Evolutionary conservation across 202 grass and related monocot genomes (phyloP), one percentile per base, ranked within the genome.

Genomic region (Schoenoplectus tabernaemontani): DNA sequence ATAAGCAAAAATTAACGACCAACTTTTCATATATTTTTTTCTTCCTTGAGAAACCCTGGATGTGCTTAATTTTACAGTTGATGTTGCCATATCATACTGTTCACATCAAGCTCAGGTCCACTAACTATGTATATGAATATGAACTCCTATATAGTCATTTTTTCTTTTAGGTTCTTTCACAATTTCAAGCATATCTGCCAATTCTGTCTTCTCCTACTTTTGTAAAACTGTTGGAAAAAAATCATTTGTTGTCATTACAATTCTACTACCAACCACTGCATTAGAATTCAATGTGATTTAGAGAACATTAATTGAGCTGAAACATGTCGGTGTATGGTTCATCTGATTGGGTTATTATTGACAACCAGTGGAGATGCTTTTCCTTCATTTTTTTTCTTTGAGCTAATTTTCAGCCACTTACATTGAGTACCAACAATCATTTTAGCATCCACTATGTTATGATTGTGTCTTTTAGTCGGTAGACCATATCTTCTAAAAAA

Each of bases 271-370:
- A 59, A 58, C 32, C 32, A 28, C 28, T 37, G 73, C 30, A 22
- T 20, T 59, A 69, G 28, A 59, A 78, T 78, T 78, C 48, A 78
- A 41, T 46, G 48, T 59, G 59, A 59, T 72, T 72, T 48, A 5
- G 20, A 28, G 64, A 71, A 16, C 67, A 22, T 30, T 4, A 48
- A 26, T 50, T 48, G 67, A 72, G 42, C 43, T 72, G 19, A 47
- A 50, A 15, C 22, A 72, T 72, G 67, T 69, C 65, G 44, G 19
- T 44, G 38, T 68, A 42, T 23, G 19, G 19, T 68, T 44, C n/a
- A 44, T 44, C 15, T 23, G 19, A 44, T 44, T 44, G 19, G 7
- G 37, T 62, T 38, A 64, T 7, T 33, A 71, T 63, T 33, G 30
- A 63, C 13, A 63, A 63, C 12, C 12, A 17, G 28, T 16, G 28